Evolutionary conservation across 2,329 filamentous ascomycete species (phyloP).

Genomic region (Colletotrichum sp.): DNA sequence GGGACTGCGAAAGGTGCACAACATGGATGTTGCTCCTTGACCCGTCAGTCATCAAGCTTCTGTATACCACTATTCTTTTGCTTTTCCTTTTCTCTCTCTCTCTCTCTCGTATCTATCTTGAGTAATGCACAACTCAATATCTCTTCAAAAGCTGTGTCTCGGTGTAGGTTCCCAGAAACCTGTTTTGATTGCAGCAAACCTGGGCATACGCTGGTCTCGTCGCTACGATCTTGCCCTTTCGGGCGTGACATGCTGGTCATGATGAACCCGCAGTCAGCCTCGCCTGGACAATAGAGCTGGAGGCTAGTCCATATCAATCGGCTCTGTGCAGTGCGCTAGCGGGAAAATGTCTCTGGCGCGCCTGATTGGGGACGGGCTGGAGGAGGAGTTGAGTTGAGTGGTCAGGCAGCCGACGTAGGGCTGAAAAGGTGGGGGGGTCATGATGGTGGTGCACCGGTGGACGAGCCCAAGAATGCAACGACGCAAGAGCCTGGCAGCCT

Average conservation of each 20-base stretch:
- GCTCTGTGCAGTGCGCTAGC: conserved; percentile 9
- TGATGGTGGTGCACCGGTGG: background rate
- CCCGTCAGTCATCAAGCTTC: background rate
- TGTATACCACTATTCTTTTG: conserved; percentile 7
- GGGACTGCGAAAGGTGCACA: background rate
- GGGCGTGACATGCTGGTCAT: background rate
- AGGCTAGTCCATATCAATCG: conserved; percentile 8
- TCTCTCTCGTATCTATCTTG: background rate
- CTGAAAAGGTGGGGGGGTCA: background rate
- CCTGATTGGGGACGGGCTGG: background rate
- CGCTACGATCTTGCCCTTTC: background rate
- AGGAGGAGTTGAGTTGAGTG: background rate
- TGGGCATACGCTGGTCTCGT: background rate
- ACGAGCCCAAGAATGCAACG: background rate
- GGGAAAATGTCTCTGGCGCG: background rate
- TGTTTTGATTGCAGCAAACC: background rate
- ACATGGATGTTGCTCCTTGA: background rate
- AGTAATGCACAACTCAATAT: conserved; percentile 3
- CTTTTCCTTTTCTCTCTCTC: background rate
- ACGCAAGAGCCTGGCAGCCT: background rate
- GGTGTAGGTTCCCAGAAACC: background rate
- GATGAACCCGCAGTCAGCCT: conserved; percentile 9
- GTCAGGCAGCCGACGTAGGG: background rate
- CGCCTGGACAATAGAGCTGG: conserved; percentile 15
- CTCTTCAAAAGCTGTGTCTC: background rate